These are phyloP conservation scores for Alternaria tenuissima DNA, from an alignment of 2,329 filamentous ascomycete species.

Conservation along the genomic window DNA sequence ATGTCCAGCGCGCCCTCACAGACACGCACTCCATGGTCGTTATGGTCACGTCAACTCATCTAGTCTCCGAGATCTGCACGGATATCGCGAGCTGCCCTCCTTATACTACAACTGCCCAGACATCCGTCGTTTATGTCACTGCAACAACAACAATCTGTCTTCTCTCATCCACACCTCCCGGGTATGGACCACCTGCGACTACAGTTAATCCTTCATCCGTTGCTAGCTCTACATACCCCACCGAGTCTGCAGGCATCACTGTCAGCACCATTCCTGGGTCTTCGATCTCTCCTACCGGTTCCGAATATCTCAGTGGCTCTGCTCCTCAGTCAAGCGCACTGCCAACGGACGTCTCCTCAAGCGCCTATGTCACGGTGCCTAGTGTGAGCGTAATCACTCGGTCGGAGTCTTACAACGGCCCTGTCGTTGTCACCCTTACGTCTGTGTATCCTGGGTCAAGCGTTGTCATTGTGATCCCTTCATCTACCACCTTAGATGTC, in stretches of 20 bases:
- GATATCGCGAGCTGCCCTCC: slow-evolving; percentile 48
- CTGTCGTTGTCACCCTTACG: slow-evolving; percentile 6
- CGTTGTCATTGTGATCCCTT: not conserved
- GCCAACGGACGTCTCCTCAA: slow-evolving; percentile 7
- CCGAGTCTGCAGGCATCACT: slow-evolving; percentile 3
- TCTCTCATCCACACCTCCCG: slow-evolving; percentile 26
- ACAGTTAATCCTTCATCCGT: slow-evolving; percentile 12
- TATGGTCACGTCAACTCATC: slow-evolving; percentile 51
- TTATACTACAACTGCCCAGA: slow-evolving; percentile 47
- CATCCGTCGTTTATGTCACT: slow-evolving; percentile 47
- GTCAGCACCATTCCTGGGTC: slow-evolving; percentile 17
- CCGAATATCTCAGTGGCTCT: slow-evolving; percentile 9
- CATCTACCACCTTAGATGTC: slow-evolving; percentile 9
- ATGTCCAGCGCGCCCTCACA: slow-evolving; percentile 19
- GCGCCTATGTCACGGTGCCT: slow-evolving; percentile 1
- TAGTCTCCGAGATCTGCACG: slow-evolving; percentile 52
- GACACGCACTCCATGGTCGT: slow-evolving; percentile 49
- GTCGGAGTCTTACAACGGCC: slow-evolving; percentile 2
- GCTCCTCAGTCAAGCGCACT: slow-evolving; percentile 17
- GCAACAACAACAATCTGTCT: slow-evolving; percentile 56
- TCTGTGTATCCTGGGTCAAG: not conserved
- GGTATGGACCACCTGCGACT: slow-evolving; percentile 15
- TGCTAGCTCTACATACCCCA: slow-evolving; percentile 16
- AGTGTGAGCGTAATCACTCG: not conserved
- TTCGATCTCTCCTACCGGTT: slow-evolving; percentile 1